Base-by-base conservation (phyloP, 148 eudicot genomes). In the Rhododendron molle region DNA sequence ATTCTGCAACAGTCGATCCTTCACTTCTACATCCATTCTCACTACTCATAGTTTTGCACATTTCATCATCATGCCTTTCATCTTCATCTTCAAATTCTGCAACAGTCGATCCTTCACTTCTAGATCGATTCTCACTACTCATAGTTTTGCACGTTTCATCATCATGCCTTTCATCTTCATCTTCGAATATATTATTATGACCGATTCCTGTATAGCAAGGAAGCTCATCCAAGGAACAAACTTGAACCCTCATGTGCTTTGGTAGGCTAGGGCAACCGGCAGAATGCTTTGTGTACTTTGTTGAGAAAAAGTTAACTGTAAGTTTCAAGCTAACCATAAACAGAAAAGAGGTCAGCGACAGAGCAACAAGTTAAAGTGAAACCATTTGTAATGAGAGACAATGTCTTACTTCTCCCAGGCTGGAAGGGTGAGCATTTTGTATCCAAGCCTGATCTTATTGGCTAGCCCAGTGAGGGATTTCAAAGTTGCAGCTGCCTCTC, bases 341-440 rank as follows among this genome's bases (percentile, higher is more conserved):
- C 16, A 50, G 52, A 69, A 83, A 79, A 81, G 46, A 80, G 58
- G 32, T 28, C 81, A 38, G 72, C 18, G 3, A 74, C 54, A 40
- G 20, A 81, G 0, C 32, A 88, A 21, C 38, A 76, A 34, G 84
- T 2, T 23, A 34, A 52, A 54, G 21, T 4, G 43, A 36, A 83
- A 34, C 43, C 56, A 56, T 50, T 12, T 67, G 44, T 52, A 69
- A 71, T 65, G 83, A 87, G 38, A 72, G 67, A 34, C 4, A 20
- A 7, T 3, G 34, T 62, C 85, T n/a, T 91, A 96, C 99, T 93
- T 92, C 78, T 91, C 88, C 99, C 99, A 96, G 44, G 96, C 67
- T 1, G 92, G 95, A 60, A 96, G 93, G n/a, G 96, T 89, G 86
- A 96, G 94, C 99, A 96, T 96, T 79, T 95, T 92, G 85, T 89